Percentiles rank a stretch among this genome's conserved stretches.
Conservation (phyloP, 345 rosid genomes). For the Chamaenerion angustifolium region DNA sequence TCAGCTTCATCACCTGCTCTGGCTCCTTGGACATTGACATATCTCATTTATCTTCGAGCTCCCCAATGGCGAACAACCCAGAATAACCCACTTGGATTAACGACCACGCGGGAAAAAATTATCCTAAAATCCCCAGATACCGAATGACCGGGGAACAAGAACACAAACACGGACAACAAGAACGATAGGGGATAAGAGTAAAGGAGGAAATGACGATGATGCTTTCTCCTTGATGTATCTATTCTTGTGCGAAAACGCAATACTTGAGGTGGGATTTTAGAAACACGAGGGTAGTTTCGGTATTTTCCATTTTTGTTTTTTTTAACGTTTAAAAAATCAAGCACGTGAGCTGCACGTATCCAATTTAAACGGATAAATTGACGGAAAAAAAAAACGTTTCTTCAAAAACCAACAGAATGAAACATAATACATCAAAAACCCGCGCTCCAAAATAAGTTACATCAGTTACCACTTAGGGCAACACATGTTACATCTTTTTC, state of each 20-base stretch:
- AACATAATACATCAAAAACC: too few species aligned
- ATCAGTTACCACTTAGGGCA: too few species aligned
- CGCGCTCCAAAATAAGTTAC: too few species aligned
- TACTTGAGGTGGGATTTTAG: neutral
- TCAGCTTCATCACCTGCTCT: slow-evolving; percentile 77
- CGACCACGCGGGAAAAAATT: neutral
- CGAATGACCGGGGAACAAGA: neutral
- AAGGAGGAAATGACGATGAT: neutral
- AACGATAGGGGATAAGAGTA: neutral
- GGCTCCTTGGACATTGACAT: slow-evolving; percentile 83
- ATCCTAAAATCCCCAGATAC: neutral
- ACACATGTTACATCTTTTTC: too few species aligned
- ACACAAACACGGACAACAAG: neutral
- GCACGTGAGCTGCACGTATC: too few species aligned
- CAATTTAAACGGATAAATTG: too few species aligned
- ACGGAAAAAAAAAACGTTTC: too few species aligned
- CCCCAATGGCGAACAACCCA: neutral
- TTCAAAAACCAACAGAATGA: too few species aligned
- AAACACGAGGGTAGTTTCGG: too few species aligned
- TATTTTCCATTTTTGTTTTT: too few species aligned
- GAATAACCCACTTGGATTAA: too few species aligned
- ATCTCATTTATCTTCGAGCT: slow-evolving; percentile 5
- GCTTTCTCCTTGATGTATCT: neutral
- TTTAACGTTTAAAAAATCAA: too few species aligned
- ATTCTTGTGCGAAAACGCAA: neutral